Evolutionary conservation across 208 protist genomes (phyloP), one percentile per base, ranked within the genome.

Genomic region (Wallacemonas sp.): DNA sequence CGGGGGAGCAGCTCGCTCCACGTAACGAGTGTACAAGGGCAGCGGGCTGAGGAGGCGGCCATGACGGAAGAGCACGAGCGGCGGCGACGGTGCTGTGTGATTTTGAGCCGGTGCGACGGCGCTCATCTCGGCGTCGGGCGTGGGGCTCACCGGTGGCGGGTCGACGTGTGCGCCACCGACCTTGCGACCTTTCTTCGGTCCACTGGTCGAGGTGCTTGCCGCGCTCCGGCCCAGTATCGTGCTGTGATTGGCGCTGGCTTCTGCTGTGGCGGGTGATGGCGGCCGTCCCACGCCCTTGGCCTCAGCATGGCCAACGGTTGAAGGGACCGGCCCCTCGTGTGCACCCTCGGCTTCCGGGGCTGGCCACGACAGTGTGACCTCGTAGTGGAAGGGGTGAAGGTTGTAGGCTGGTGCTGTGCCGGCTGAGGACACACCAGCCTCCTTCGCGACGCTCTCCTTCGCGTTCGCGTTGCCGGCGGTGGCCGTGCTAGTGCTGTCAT

Each of bases 1-100:
- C 26, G 73, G 76, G 4, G 81, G 72, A 39, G 73, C 63, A 21
- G 85, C 79, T 13, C 29, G 54, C 15, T 62, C 69, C 60, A 92
- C 83, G 76, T 92, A 94, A 26, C 73, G 63, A 36, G 57, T 68
- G 62, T 91, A 94, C 29, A 73, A 37, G 10, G 81, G 68, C 15
- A 83, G 48, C 2, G 65, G 59, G 54, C 64, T 72, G 55, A 94
- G 65, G 54, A 92, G 50, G 4, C 85, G 83, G 10, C 89, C 89
- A 34, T 74, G 71, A 17, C 61, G 66, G 53, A 91, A 89, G 30
- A 69, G 69, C 27, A 60, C 44, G n/a, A 62, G 41, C 1, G 66
- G 42, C 19, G 19, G 26, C 10, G 26, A n/a, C n/a, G n/a, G n/a
- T n/a, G n/a, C n/a, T n/a, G n/a, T n/a, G n/a, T n/a, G n/a, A n/a